A percentile compares a stretch with the other conserved stretches of the same genome.
Conservation (phyloP, 345 rosid genomes). For the Eucalyptus erythrocorys region DNA sequence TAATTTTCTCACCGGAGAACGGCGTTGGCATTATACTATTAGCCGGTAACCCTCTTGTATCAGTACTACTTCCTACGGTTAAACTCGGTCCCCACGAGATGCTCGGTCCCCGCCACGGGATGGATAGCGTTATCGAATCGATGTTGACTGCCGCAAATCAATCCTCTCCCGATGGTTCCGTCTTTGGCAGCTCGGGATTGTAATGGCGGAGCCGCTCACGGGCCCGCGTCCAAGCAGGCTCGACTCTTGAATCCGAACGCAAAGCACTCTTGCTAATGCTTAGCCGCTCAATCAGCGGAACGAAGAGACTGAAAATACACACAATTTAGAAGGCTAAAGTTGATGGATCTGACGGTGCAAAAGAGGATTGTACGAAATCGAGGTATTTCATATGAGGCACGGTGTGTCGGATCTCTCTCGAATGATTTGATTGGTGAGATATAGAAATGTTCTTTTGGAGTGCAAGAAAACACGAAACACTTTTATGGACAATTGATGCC, state of each 20-base stretch:
- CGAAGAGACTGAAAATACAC: no score
- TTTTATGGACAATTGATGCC: no score
- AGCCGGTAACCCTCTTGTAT: neutral
- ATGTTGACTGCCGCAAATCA: neutral
- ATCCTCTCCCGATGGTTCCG: neutral
- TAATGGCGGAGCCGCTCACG: neutral
- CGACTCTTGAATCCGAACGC: no score
- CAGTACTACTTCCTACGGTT: neutral
- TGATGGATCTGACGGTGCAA: no score
- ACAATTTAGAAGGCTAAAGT: no score
- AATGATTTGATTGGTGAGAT: no score
- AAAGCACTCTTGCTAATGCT: no score
- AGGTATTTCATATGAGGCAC: fast-evolving
- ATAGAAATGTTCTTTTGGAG: neutral
- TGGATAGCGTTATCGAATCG: neutral
- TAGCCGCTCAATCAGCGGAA: no score
- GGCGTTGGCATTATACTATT: neutral
- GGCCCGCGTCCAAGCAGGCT: neutral
- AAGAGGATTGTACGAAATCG: fast-evolving
- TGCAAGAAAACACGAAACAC: fast-evolving
- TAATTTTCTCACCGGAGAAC: fast-evolving
- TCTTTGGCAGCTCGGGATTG: no score
- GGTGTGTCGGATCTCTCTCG: fast-evolving
- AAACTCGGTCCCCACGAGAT: fast-evolving
- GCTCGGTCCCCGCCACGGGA: neutral